These are phyloP conservation scores for Globisporangium acanthophoron DNA, from an alignment of 352 stramenopile species.

Conservation along the genomic window DNA sequence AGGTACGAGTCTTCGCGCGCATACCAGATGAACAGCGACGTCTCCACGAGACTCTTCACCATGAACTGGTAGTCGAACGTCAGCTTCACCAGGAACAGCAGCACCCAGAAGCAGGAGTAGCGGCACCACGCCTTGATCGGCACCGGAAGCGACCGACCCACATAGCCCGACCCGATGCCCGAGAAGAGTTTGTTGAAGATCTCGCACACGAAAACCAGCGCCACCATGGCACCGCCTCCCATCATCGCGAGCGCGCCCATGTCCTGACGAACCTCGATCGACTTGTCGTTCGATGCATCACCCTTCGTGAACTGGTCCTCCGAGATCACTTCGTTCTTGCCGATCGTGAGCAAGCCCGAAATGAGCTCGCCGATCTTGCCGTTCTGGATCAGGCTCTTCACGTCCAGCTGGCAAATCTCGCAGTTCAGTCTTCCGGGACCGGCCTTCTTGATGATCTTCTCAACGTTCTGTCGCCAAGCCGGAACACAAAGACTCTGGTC, in stretches of 20 bases:
- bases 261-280: slow-evolving; percentile 38
- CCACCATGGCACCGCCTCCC: slow-evolving; percentile 40
- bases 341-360: slow-evolving; percentile 36
- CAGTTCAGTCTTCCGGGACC: slow-evolving; percentile 64
- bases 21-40: slow-evolving; percentile 84
- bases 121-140: slow-evolving; percentile 63
- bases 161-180: slow-evolving; percentile 61
- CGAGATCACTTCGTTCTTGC: slow-evolving; percentile 18
- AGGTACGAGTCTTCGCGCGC: slow-evolving; percentile 64
- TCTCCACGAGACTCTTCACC: slow-evolving; percentile 81
- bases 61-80: slow-evolving; percentile 87
- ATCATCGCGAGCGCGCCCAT: slow-evolving; percentile 58
- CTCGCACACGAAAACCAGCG: slow-evolving; percentile 52
- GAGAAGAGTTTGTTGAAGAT: slow-evolving; percentile 71
- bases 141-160: slow-evolving; percentile 70
- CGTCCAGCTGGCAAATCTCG: slow-evolving; percentile 61
- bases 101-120: slow-evolving; percentile 81
- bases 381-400: slow-evolving; percentile 63
- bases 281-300: slow-evolving; percentile 9
- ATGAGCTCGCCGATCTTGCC: slow-evolving; percentile 57
- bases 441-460: slow-evolving; percentile 47
- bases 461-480: slow-evolving; percentile 36
- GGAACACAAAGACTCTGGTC: slow-evolving; percentile 64
- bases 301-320: slow-evolving; percentile 2
- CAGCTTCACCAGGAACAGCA: slow-evolving; percentile 70